Evolutionary conservation across 1,284 basidiomycete genomes (phyloP).

Genomic region (Wallemia hederae): DNA sequence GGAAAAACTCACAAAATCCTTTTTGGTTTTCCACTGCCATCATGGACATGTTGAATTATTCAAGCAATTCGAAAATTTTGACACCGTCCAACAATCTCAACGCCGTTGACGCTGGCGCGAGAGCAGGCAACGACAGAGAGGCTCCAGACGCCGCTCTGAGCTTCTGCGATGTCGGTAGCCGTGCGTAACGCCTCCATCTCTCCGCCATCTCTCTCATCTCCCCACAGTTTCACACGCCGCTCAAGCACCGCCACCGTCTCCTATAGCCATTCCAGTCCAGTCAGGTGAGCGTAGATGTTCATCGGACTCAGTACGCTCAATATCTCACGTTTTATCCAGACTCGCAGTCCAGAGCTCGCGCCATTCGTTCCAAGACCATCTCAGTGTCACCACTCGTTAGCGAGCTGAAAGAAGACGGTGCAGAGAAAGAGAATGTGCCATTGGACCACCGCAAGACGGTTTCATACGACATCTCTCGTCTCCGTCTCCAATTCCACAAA

Average conservation of each 20-base stretch:
- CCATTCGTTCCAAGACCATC: neutral
- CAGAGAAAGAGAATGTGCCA: neutral
- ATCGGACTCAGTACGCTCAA: no score
- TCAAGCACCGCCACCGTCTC: neutral
- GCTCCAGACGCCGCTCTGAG: neutral
- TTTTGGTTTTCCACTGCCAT: neutral
- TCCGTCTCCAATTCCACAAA: neutral
- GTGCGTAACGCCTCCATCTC: neutral
- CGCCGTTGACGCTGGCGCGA: neutral
- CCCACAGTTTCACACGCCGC: neutral
- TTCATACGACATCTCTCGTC: neutral
- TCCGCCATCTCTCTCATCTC: neutral
- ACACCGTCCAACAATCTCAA: neutral
- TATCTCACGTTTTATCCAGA: no score
- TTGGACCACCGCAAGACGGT: neutral
- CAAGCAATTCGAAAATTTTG: neutral
- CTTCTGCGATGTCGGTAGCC: neutral
- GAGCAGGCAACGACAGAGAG: no score
- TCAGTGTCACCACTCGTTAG: neutral
- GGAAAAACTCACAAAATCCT: neutral
- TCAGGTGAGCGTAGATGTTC: neutral
- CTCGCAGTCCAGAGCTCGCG: neutral
- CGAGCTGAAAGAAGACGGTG: neutral
- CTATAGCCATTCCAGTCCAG: neutral
- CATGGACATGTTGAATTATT: neutral